These are phyloP conservation scores for Coleophoma crateriformis DNA, from an alignment of 2,329 filamentous ascomycete genomes.

Conservation along the genomic window DNA sequence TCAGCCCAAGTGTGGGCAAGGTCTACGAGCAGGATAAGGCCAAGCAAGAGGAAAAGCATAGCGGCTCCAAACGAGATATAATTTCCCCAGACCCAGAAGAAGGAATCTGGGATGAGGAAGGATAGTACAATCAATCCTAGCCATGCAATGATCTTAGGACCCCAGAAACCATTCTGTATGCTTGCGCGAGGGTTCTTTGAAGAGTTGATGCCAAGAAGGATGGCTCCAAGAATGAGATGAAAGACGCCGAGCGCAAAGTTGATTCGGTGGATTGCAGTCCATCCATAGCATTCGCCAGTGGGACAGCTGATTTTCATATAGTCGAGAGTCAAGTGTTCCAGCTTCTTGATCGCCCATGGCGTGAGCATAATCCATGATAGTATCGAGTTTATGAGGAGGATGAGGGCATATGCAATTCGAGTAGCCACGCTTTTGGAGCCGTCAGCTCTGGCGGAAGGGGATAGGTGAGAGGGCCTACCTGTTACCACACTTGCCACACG, in stretches of 20 bases:
- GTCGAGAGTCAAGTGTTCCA: conserved; percentile 86
- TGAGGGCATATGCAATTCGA: conserved; percentile 90
- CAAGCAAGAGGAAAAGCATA: conserved; percentile 89
- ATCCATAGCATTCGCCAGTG: conserved; percentile 87
- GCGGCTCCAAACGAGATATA: conserved; percentile 85
- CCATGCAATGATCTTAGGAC: conserved; percentile 91
- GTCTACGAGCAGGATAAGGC: conserved; percentile 87
- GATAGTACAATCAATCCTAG: conserved; percentile 79
- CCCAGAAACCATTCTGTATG: conserved; percentile 98
- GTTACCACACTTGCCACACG: conserved; percentile 95
- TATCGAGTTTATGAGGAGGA: conserved; percentile 94
- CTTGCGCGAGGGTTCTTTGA: conserved; percentile 83
- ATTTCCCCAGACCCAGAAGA: conserved; percentile 95
- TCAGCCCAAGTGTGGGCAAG: conserved; percentile 97
- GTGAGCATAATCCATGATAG: conserved; percentile 99
- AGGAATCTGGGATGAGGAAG: conserved; percentile 90
- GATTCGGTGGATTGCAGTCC: conserved; percentile 93
- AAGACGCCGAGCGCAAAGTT: conserved; percentile 96
- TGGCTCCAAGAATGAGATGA: conserved; percentile 77
- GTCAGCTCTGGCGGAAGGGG: no score
- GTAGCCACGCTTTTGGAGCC: conserved; percentile 70
- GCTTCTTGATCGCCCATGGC: conserved; percentile 93
- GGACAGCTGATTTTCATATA: conserved; percentile 95
- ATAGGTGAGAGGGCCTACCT: conserved; percentile 46
- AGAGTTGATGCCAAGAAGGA: conserved; percentile 80